Percentiles rank a stretch among this genome's conserved stretches.
Conservation (phyloP, 2,329 filamentous ascomycete genomes). For the Claviceps arundinis region DNA sequence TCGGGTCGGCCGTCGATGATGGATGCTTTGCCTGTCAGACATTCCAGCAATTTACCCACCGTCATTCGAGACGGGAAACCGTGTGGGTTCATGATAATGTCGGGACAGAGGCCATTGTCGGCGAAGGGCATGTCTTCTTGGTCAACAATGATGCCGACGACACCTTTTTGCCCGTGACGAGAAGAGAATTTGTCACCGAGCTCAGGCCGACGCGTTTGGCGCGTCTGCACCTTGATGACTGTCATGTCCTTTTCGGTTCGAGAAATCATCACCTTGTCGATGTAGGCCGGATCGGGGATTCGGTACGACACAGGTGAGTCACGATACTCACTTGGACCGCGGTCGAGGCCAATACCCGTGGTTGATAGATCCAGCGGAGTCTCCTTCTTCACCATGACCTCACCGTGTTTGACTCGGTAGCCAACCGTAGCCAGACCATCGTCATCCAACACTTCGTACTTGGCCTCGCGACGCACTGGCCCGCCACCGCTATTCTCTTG, state of each 20-base stretch:
- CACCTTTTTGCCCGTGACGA: constrained; percentile 94
- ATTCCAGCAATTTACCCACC: constrained; percentile 92
- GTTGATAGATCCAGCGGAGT: constrained; percentile 66
- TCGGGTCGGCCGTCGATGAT: constrained; percentile 74
- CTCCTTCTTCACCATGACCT: constrained; percentile 85
- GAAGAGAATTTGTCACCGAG: constrained; percentile 98
- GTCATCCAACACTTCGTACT: constrained; percentile 61
- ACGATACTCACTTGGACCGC: constrained; percentile 48
- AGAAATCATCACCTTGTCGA: constrained; percentile 93
- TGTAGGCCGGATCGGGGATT: constrained; percentile 71
- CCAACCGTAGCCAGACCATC: constrained; percentile 87
- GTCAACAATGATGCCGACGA: constrained; percentile 90
- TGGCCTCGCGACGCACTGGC: constrained; percentile 45
- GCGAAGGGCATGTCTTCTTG: constrained; percentile 96
- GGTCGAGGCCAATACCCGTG: constrained; percentile 56
- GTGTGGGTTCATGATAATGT: constrained; percentile 99
- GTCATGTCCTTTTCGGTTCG: constrained; percentile 76
- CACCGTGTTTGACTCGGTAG: constrained; percentile 60
- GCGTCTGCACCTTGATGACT: constrained; percentile 84
- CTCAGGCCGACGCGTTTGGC: constrained; percentile 91
- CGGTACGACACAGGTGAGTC: constrained; percentile 66
- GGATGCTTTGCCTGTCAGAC: constrained; percentile 86
- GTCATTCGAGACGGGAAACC: constrained; percentile 99
- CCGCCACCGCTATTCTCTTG: constrained; percentile 45
- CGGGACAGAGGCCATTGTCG: constrained; percentile 79